Percentiles rank a stretch among this genome's conserved stretches.
phyloP scores from a whole-genome alignment of 2,329 filamentous ascomycete genomes.

The Colletotrichum incanum region DNA sequence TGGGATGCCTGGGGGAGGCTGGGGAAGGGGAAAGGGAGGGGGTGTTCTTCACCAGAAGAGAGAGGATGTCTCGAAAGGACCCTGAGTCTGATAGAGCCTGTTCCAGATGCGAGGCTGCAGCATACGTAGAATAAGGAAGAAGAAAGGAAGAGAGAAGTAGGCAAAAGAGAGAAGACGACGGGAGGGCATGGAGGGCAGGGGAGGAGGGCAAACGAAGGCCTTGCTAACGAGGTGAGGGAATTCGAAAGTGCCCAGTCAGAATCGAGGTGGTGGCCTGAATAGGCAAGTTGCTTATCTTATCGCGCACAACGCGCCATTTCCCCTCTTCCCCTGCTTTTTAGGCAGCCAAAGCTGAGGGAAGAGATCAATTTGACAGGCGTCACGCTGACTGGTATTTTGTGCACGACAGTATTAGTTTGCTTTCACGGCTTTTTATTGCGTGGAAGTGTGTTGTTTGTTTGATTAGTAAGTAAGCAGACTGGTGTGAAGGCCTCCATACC shows the following conservation, averaged over 20 bases:
- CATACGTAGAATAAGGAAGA: background rate
- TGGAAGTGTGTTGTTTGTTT: too few species aligned
- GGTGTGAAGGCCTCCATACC: background rate
- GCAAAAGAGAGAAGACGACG: background rate
- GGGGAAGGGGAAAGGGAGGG: constrained; percentile 13
- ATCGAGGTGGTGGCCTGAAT: constrained; percentile 36
- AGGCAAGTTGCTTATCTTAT: constrained; percentile 43
- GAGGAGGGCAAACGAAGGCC: constrained; percentile 3
- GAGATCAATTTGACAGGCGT: background rate
- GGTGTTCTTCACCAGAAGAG: constrained; percentile 5
- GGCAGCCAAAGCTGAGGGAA: constrained; percentile 13
- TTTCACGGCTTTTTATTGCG: too few species aligned
- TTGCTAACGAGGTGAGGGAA: background rate
- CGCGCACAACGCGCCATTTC: constrained; percentile 1
- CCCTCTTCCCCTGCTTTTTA: constrained; percentile 1
- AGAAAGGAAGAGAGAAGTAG: constrained; percentile 1
- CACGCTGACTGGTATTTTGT: background rate
- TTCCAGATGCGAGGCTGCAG: background rate
- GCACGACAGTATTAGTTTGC: background rate
- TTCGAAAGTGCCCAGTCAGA: constrained; percentile 38
- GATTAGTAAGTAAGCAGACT: background rate
- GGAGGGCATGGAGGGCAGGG: constrained; percentile 3
- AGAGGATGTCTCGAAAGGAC: constrained; percentile 33
- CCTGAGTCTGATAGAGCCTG: constrained; percentile 10
- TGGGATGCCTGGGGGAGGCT: constrained; percentile 34